Evolutionary conservation across 2,329 filamentous ascomycete genomes (phyloP).

Genomic region (Pseudogymnoascus sp.): DNA sequence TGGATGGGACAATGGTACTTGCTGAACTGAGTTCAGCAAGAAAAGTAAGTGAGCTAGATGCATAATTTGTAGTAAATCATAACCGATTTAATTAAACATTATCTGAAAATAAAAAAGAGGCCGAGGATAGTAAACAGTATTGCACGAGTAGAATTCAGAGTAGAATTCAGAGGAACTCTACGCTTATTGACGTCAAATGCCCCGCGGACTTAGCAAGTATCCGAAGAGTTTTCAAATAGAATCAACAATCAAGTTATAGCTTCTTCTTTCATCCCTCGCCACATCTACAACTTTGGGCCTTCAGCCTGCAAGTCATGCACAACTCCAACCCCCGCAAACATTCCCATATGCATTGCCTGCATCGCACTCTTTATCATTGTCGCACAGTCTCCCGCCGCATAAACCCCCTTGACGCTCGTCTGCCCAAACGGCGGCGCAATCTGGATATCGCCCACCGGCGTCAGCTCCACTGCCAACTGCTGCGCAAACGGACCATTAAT

Average conservation of each 20-base stretch:
- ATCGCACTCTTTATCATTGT: slow-evolving; percentile 15
- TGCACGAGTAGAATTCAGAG: too few species aligned
- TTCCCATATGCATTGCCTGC: slow-evolving; percentile 10
- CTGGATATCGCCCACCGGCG: slow-evolving; percentile 34
- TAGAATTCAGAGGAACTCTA: too few species aligned
- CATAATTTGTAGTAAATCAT: neutral
- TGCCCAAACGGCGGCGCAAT: slow-evolving; percentile 35
- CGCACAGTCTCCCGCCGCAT: slow-evolving; percentile 44
- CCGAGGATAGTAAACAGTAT: too few species aligned
- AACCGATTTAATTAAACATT: neutral
- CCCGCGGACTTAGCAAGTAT: too few species aligned
- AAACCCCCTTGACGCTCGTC: slow-evolving; percentile 43
- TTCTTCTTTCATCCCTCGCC: neutral
- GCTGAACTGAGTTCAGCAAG: neutral
- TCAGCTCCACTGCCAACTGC: neutral
- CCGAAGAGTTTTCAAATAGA: too few species aligned
- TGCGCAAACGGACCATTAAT: neutral
- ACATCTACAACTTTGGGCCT: neutral
- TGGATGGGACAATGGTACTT: neutral
- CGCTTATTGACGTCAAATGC: too few species aligned
- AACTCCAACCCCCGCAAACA: slow-evolving; percentile 3
- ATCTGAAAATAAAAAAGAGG: neutral
- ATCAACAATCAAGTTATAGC: neutral
- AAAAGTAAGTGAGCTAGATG: neutral
- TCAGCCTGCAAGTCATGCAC: neutral